Evolutionary conservation across 495 filamentous ascomycete genomes (phyloP).

Genomic region (Cercophora samala): DNA sequence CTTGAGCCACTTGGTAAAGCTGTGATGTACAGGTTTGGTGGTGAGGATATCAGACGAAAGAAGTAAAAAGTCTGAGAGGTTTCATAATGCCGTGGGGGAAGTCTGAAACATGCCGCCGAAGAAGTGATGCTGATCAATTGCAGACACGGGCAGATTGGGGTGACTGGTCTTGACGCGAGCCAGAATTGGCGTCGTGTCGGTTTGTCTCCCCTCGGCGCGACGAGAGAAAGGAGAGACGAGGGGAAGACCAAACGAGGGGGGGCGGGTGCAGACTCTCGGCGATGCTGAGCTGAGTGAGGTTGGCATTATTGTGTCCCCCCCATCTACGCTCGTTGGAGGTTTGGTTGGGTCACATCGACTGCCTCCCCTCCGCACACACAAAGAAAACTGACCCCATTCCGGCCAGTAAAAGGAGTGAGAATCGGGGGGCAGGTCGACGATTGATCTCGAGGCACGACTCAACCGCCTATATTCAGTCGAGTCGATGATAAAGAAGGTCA

Average conservation of each 20-base stretch:
- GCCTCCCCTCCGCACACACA: neutral
- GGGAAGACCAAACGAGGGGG: neutral
- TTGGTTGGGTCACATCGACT: slow-evolving; percentile 11
- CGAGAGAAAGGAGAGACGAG: neutral
- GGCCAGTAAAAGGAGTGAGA: slow-evolving; percentile 7
- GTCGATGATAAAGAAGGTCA: neutral
- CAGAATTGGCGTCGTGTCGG: neutral
- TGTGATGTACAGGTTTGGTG: neutral
- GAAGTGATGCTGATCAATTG: slow-evolving; percentile 9
- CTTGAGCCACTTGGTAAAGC: neutral
- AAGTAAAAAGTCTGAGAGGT: neutral
- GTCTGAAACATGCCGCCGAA: slow-evolving; percentile 4
- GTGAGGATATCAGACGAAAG: neutral
- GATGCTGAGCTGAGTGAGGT: neutral
- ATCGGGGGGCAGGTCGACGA: neutral
- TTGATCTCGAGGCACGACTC: neutral
- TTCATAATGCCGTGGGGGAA: slow-evolving; percentile 6
- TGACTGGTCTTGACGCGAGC: neutral
- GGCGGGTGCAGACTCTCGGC: slow-evolving; percentile 9
- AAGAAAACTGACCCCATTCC: slow-evolving; percentile 17
- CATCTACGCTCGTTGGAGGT: neutral
- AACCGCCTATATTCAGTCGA: neutral
- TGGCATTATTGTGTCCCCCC: slow-evolving; percentile 3
- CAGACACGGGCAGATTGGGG: neutral
- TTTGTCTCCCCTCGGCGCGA: slow-evolving; percentile 10